Base-by-base conservation (phyloP, 441 rosid genomes). In the Aleurites moluccanus region DNA sequence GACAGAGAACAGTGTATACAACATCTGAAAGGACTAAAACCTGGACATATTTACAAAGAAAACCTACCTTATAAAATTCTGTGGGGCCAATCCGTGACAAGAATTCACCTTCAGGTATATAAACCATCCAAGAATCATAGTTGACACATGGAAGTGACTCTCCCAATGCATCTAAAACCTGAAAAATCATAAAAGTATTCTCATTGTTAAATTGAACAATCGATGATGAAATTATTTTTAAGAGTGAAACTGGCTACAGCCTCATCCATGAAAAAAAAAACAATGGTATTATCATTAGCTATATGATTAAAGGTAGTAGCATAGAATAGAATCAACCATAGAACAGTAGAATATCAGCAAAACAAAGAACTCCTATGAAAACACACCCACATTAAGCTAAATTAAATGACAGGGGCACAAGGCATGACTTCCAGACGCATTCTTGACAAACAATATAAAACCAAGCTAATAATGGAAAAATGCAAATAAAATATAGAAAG, bases 91-190 rank as follows among this genome's bases (percentile, higher is more conserved):
- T 95, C 70, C 90, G 89, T 8, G 99, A 94, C 78, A 92, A 84
- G 86, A 94, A 91, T 63, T 94, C 97, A 6, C 91, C 99, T 80
- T 94, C 99, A 44, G 97, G 98, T 69, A 95, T 76, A 74, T 90
- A 89, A 21, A 94, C 98, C 98, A 86, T 95, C 99, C 99, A 90
- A 73, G 99, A 95, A 78, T 95, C 99, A 76, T 95, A 91, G 8
- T 81, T 90, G 44, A 63, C 85, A 80, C 94, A 95, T 23, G 92
- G 92, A 87, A 92, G 70, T 28, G 98, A 82, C 83, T 95, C 98
- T 11, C 92, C 98, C 77, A 92, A 75, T 35, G 97, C 97, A 85
- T 92, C 97, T 53, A 95, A 73, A 77, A 95, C 98, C 98, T 90
- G 86, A 75, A 81, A 61, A 67, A 33, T 44, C 73, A 77, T 44